Conservation (phyloP, 768 basidiomycete genomes). For the Termitomyces sp. region DNA sequence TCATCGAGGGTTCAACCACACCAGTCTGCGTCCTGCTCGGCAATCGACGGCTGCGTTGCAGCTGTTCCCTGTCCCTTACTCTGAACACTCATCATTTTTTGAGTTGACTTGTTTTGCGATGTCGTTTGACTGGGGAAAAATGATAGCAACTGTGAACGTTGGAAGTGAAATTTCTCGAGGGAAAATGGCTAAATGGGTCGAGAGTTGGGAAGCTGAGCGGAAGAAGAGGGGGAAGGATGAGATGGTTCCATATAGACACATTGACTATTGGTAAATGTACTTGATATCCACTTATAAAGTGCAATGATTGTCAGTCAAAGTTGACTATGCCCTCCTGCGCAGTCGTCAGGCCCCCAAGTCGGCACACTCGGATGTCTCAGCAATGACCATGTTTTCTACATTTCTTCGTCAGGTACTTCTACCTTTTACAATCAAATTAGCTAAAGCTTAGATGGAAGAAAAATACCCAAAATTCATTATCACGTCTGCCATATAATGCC, state of each 20-base stretch:
- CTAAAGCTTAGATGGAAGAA: not conserved
- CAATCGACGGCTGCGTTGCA: conserved; percentile 67
- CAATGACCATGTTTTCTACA: no score
- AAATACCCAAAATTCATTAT: no score
- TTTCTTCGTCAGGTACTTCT: no score
- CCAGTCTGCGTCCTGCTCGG: conserved; percentile 60
- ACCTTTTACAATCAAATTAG: no score
- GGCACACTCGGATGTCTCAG: no score
- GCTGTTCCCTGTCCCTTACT: conserved; percentile 85
- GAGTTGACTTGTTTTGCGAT: conserved; percentile 95
- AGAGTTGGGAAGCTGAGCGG: conserved; percentile 83
- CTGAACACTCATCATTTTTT: conserved; percentile 94
- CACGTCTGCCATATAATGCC: no score
- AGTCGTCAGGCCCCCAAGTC: no score
- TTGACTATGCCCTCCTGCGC: no score
- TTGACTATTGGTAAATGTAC: conserved; percentile 39
- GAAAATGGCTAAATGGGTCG: conserved; percentile 89
- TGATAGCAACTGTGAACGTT: conserved; percentile 95
- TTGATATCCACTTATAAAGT: not conserved
- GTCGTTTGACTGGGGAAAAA: conserved; percentile 76
- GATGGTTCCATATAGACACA: conserved; percentile 34
- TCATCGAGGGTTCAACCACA: conserved; percentile 59
- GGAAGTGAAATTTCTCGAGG: conserved; percentile 64
- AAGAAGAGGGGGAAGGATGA: conserved; percentile 39
- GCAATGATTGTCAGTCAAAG: not conserved